Conservation (phyloP, 2,329 filamentous ascomycete genomes). For the Septoria petroselini region DNA sequence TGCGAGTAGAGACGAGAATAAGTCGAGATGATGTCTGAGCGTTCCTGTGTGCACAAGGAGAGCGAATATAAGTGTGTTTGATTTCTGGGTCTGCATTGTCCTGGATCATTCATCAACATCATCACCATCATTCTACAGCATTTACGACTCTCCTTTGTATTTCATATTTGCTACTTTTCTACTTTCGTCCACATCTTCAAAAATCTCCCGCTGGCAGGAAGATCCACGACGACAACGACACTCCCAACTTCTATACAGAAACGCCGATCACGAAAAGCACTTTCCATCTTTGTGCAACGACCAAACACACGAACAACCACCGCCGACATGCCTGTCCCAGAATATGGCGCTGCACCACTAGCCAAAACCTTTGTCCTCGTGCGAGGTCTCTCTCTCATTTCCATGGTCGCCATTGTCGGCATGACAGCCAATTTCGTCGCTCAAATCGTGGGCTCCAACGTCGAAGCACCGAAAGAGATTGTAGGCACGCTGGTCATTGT, state of each 20-base stretch:
- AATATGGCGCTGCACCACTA: conserved; percentile 63
- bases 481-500: conserved; percentile 78
- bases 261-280: conserved; percentile 13
- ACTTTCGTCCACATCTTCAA: conserved; percentile 1
- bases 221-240: conserved; percentile 13
- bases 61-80: conserved; percentile 17
- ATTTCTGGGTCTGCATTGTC: not conserved
- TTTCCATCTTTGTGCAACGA: conserved; percentile 9
- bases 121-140: not conserved
- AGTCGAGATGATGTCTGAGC: conserved; percentile 15
- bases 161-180: conserved; percentile 7
- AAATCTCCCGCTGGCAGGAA: conserved; percentile 32
- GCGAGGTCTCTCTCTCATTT: conserved; percentile 66
- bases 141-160: conserved; percentile 23
- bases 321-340: conserved; percentile 52
- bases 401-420: conserved; percentile 73
- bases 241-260: conserved; percentile 11
- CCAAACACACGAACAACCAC: conserved; percentile 3
- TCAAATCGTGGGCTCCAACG: conserved; percentile 65
- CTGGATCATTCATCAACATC: too few relatives aligned
- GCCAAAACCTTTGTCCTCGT: conserved; percentile 74
- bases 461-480: conserved; percentile 67
- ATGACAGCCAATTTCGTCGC: conserved; percentile 79
- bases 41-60: not conserved
- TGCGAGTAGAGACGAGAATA: conserved; percentile 22